phyloP scores from a whole-genome alignment of 2,329 filamentous ascomycete genomes.

The Elsinoe batatas region DNA sequence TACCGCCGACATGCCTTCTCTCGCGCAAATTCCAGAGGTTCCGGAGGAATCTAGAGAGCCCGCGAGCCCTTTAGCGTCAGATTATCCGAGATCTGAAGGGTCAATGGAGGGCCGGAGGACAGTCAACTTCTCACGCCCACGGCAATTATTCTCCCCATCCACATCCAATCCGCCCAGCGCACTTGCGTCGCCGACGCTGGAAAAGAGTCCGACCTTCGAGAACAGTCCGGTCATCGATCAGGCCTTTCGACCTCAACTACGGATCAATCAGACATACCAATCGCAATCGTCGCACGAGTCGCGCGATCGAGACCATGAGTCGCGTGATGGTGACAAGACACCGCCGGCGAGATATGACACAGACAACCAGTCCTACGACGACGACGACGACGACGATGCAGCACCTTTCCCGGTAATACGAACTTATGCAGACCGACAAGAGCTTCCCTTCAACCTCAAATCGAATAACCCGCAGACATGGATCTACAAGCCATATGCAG shows the following conservation, averaged over 20 bases:
- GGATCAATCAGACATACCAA: neutral
- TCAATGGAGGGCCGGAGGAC: constrained; percentile 14
- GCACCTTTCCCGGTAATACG: constrained; percentile 10
- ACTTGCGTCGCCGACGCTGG: constrained; percentile 7
- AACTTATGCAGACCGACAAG: constrained; percentile 5
- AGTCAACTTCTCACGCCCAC: constrained; percentile 23
- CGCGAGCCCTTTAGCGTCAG: constrained; percentile 14
- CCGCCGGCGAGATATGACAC: neutral
- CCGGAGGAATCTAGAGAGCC: constrained; percentile 2
- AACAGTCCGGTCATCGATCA: constrained; percentile 10
- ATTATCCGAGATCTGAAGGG: neutral
- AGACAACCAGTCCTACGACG: constrained; percentile 3
- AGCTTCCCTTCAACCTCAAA: neutral
- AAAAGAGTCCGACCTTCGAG: constrained; percentile 5
- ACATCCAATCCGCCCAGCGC: constrained; percentile 3
- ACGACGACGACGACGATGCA: constrained; percentile 9
- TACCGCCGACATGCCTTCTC: constrained; percentile 7
- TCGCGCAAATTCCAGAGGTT: constrained; percentile 4
- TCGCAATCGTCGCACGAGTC: neutral
- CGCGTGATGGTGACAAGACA: neutral
- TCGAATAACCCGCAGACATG: constrained; percentile 3
- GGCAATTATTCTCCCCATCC: constrained; percentile 9
- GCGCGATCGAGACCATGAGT: neutral
- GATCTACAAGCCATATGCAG: constrained; percentile 13
- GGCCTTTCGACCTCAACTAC: constrained; percentile 4